A percentile compares a stretch with the other conserved stretches of the same genome.
These are phyloP conservation scores for Cladosporium sp. DNA, from an alignment of 2,329 filamentous ascomycete genomes.

Conservation along the genomic window DNA sequence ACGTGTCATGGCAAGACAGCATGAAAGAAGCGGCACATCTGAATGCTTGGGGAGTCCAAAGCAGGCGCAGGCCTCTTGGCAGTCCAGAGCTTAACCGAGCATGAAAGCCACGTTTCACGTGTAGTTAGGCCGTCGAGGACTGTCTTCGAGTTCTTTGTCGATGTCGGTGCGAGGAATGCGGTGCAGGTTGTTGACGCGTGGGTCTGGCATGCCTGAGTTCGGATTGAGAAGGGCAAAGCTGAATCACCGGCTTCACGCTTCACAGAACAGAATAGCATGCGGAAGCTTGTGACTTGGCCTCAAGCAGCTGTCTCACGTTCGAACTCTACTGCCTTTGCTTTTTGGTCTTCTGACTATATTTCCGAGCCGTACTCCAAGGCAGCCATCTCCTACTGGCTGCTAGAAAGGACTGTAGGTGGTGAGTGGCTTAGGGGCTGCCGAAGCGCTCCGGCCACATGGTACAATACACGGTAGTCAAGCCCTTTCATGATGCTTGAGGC, in stretches of 20 bases:
- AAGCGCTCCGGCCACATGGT: background rate
- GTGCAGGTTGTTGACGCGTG: background rate
- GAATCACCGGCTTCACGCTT: background rate
- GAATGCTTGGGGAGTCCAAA: background rate
- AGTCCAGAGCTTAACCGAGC: constrained; percentile 3
- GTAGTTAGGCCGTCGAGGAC: background rate
- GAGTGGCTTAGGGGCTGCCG: background rate
- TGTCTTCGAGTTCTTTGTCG: background rate
- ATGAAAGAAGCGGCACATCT: background rate
- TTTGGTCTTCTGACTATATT: background rate
- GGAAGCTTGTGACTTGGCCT: background rate
- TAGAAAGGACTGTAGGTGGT: too few species aligned
- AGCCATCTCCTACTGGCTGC: background rate
- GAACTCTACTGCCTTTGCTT: background rate
- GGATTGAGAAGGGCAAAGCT: background rate
- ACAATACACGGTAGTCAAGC: background rate
- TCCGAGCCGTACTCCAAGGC: background rate
- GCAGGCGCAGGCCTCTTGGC: constrained; percentile 4
- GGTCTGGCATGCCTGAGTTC: background rate
- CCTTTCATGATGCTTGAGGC: background rate
- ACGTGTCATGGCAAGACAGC: background rate
- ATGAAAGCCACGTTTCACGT: background rate
- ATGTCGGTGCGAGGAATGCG: background rate
- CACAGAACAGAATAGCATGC: background rate
- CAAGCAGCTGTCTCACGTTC: constrained; percentile 1